Conservation (phyloP, 164 flowering plant genomes). For the Tinospora cordifolia region DNA sequence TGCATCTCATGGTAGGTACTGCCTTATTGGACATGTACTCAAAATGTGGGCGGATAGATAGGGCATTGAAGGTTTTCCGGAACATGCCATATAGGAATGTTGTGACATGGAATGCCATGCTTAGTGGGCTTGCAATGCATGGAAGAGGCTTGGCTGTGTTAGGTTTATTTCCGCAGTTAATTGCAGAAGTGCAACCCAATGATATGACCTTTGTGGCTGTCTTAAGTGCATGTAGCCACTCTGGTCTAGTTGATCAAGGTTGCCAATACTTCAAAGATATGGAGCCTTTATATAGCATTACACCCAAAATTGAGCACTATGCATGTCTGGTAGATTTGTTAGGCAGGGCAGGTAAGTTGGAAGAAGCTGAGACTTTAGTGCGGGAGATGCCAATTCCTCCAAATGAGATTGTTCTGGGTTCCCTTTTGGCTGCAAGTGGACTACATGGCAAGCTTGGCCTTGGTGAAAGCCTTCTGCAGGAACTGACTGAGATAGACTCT, state of each 20-base stretch:
- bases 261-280: constrained; percentile 27
- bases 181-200: constrained; percentile 43
- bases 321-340: constrained; percentile 70
- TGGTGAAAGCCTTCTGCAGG: constrained; percentile 32
- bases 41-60: constrained; percentile 49
- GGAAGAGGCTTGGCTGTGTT: constrained; percentile 37
- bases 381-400: constrained; percentile 53
- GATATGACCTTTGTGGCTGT: constrained; percentile 46
- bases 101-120: constrained; percentile 64
- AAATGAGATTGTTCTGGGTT: constrained; percentile 56
- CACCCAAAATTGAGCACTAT: constrained; percentile 56
- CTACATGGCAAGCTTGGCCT: constrained; percentile 45
- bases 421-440: constrained; percentile 54
- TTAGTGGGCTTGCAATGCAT: constrained; percentile 63
- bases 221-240: constrained; percentile 64
- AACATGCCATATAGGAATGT: constrained; percentile 37
- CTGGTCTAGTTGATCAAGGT: constrained; percentile 56
- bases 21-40: constrained; percentile 69
- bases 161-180: constrained; percentile 35
- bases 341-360: constrained; percentile 56
- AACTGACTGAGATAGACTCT: constrained; percentile 41
- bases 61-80: constrained; percentile 35
- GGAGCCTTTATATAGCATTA: constrained; percentile 27
- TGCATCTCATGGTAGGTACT: constrained; percentile 44
- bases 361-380: constrained; percentile 48